Evolutionary conservation across 2,329 filamentous ascomycete genomes (phyloP).

Genomic region (Monosporascus cannonballus): DNA sequence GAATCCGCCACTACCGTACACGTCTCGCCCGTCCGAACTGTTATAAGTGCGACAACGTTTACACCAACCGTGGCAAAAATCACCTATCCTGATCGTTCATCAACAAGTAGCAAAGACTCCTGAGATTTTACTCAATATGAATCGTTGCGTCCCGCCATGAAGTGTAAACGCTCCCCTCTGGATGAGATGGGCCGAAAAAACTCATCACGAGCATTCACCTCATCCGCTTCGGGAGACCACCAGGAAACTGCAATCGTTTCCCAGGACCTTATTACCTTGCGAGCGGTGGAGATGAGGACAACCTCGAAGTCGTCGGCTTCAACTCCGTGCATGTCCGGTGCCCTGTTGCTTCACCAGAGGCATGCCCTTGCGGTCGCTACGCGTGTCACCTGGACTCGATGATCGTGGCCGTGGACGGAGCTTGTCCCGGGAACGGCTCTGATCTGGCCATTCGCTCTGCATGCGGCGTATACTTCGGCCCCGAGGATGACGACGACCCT

Average conservation of each 20-base stretch:
- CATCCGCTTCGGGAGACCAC: not conserved
- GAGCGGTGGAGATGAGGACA: not conserved
- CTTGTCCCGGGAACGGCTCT: conserved; percentile 8
- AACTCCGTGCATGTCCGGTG: not conserved
- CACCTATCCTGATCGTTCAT: no score
- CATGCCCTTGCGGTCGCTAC: conserved; percentile 2
- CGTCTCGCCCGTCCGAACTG: no score
- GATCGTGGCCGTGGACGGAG: conserved; percentile 8
- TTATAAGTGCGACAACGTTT: no score
- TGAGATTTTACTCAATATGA: no score
- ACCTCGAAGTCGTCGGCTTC: not conserved
- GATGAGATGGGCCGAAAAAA: no score
- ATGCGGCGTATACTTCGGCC: conserved; percentile 4
- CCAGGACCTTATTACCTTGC: not conserved
- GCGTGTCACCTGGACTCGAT: conserved; percentile 8
- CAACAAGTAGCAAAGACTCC: no score
- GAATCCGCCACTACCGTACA: no score
- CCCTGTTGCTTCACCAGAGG: not conserved
- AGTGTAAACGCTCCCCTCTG: no score
- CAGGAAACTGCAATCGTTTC: not conserved
- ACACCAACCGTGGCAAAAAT: no score
- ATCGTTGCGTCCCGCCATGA: no score
- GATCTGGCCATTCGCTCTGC: conserved; percentile 1
- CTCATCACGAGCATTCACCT: not conserved
- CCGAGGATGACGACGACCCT: not conserved